phyloP scores from a whole-genome alignment of 106 monocot species.

The Acorus calamus region DNA sequence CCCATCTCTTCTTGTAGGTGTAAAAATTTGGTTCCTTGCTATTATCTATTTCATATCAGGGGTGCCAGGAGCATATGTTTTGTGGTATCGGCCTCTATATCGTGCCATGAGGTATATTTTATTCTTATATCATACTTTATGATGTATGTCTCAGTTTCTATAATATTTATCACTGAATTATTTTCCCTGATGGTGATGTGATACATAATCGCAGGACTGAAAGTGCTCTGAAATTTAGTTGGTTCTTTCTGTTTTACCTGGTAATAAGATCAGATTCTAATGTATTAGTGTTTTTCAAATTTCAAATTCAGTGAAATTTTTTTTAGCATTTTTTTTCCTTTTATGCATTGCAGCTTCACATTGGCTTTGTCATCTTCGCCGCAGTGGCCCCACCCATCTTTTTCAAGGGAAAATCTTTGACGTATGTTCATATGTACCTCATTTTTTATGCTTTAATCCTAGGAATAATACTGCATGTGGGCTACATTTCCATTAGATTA shows the following conservation, averaged over 20 bases:
- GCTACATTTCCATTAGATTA: background rate
- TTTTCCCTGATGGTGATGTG: too few relatives aligned
- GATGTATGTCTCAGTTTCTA: too few relatives aligned
- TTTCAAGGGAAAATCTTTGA: conserved; percentile 32
- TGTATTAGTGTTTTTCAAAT: too few relatives aligned
- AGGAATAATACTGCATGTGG: background rate
- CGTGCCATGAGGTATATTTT: conserved; percentile 66
- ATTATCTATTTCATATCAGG: conserved; percentile 87
- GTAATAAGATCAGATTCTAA: conserved; percentile 13
- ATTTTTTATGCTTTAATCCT: background rate
- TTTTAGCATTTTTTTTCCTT: too few relatives aligned
- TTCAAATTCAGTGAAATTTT: too few relatives aligned
- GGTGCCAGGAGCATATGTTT: conserved; percentile 81
- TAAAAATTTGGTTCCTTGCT: conserved; percentile 85
- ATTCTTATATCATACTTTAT: background rate
- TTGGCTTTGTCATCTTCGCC: conserved; percentile 23
- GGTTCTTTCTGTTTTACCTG: conserved; percentile 91
- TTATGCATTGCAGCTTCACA: conserved; percentile 11
- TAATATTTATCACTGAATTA: too few relatives aligned
- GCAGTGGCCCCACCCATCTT: conserved; percentile 31
- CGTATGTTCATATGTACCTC: conserved; percentile 13
- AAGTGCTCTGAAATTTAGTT: conserved; percentile 95
- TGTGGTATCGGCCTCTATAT: conserved; percentile 97
- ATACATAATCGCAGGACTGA: conserved; percentile 49
- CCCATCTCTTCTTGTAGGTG: conserved; percentile 25